Evolutionary conservation across 1,284 basidiomycete genomes (phyloP).

Genomic region (Ganoderma resinaceum): DNA sequence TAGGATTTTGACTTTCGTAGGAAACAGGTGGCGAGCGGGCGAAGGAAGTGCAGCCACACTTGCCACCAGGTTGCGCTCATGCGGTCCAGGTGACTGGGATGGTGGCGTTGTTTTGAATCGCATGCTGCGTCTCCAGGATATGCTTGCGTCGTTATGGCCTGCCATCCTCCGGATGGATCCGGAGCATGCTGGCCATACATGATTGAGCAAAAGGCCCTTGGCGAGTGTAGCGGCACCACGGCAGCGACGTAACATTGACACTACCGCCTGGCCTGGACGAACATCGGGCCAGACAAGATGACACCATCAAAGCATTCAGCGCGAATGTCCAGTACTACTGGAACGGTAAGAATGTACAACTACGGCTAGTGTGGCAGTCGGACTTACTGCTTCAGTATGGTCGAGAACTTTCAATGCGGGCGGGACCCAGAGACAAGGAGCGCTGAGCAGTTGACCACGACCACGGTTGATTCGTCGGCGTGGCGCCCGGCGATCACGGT

Average conservation of each 20-base stretch:
- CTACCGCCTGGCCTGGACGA: not conserved
- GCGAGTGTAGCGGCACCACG: too few species aligned
- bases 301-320: not conserved
- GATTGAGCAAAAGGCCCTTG: not conserved
- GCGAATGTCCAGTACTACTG: not conserved
- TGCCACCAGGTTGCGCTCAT: not conserved
- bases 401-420: too few species aligned
- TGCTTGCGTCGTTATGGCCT: not conserved
- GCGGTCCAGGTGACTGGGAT: not conserved
- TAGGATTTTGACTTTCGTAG: not conserved
- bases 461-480: too few species aligned
- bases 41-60: not conserved
- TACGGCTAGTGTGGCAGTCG: not conserved
- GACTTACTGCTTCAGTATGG: not conserved
- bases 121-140: not conserved
- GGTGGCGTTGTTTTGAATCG: conserved; percentile 1
- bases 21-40: not conserved
- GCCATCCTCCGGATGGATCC: not conserved
- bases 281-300: not conserved
- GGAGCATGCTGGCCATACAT: not conserved
- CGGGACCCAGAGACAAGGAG: too few species aligned
- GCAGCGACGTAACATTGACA: not conserved
- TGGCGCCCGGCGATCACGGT: too few species aligned
- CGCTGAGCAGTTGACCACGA: too few species aligned
- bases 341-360: not conserved